phyloP scores from a whole-genome alignment of 2,329 filamentous ascomycete genomes.

The Coniosporium tulheliwenetii region DNA sequence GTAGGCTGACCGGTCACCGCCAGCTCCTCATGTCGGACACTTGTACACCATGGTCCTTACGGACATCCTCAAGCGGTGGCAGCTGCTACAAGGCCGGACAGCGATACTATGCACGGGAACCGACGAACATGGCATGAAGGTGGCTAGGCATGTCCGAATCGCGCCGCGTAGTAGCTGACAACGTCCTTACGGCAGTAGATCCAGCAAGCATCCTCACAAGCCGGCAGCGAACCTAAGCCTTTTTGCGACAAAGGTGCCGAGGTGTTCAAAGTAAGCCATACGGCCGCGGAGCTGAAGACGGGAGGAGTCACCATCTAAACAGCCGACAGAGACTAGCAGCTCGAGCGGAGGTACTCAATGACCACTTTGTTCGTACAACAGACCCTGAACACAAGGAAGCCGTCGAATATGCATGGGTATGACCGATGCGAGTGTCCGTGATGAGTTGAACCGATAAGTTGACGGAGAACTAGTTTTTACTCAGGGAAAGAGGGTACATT shows the following conservation, averaged over 20 bases:
- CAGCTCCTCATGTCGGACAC: conserved; percentile 87
- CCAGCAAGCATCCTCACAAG: conserved; percentile 64
- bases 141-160: conserved; percentile 9
- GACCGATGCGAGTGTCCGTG: conserved; percentile 1
- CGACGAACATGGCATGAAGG: conserved; percentile 94
- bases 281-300: background rate
- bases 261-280: conserved; percentile 48
- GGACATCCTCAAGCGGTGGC: conserved; percentile 87
- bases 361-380: conserved; percentile 88
- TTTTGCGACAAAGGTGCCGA: conserved; percentile 78
- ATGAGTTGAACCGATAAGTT: background rate
- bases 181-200: conserved; percentile 32
- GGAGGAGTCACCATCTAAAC: conserved; percentile 3
- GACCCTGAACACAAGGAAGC: conserved; percentile 67
- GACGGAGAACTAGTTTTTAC: conserved; percentile 34
- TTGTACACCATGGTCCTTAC: conserved; percentile 84
- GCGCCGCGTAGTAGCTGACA: background rate
- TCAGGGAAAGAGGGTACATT: conserved; percentile 61
- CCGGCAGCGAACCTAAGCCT: conserved; percentile 57
- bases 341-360: conserved; percentile 54
- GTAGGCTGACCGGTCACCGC: conserved; percentile 1
- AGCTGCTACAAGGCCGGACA: conserved; percentile 53
- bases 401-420: conserved; percentile 77
- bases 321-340: conserved; percentile 45
- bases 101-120: conserved; percentile 79